These are phyloP conservation scores for Colletotrichum musae DNA, from an alignment of 2,329 filamentous ascomycete genomes.

Conservation along the genomic window DNA sequence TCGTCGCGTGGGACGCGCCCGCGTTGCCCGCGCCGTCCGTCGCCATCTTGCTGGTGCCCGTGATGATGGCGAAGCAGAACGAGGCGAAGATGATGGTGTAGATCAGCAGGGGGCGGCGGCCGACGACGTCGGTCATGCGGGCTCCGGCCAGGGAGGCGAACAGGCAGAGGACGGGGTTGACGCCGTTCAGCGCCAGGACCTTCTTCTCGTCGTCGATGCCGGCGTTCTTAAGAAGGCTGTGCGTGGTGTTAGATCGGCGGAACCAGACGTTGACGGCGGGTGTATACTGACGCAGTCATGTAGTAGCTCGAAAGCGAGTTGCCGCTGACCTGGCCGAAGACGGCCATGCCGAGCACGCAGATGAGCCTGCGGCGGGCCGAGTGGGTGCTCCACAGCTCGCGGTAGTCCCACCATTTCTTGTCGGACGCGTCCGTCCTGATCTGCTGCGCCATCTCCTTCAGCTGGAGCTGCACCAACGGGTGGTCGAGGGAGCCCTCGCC, in stretches of 20 bases:
- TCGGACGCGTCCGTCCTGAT: conserved; percentile 65
- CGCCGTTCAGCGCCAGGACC: conserved; percentile 64
- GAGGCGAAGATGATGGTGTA: conserved; percentile 62
- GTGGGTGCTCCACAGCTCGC: conserved; percentile 65
- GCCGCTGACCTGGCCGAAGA: conserved; percentile 68
- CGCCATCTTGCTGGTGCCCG: conserved; percentile 61
- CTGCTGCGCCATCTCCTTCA: conserved; percentile 63
- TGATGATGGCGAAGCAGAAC: conserved; percentile 64
- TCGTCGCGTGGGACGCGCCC: conserved; percentile 59
- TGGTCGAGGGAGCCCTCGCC: conserved; percentile 65
- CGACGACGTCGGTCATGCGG: conserved; percentile 68
- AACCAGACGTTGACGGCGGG: conserved; percentile 47
- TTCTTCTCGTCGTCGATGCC: conserved; percentile 65
- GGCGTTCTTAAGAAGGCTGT: conserved; percentile 59
- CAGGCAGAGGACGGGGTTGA: conserved; percentile 68
- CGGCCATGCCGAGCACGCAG: conserved; percentile 65
- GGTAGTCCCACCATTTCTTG: conserved; percentile 70
- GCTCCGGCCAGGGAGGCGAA: conserved; percentile 67
- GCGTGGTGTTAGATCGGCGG: conserved; percentile 56
- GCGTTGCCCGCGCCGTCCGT: conserved; percentile 52
- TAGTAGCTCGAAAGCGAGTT: conserved; percentile 66
- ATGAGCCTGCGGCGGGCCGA: conserved; percentile 64
- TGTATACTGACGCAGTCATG: conserved; percentile 18
- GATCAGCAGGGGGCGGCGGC: conserved; percentile 69
- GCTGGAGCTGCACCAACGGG: conserved; percentile 66